Percentiles rank a stretch among this genome's conserved stretches.
These are phyloP conservation scores for Monosporascus sp. DNA, from an alignment of 2,329 filamentous ascomycete species.

Conservation along the genomic window DNA sequence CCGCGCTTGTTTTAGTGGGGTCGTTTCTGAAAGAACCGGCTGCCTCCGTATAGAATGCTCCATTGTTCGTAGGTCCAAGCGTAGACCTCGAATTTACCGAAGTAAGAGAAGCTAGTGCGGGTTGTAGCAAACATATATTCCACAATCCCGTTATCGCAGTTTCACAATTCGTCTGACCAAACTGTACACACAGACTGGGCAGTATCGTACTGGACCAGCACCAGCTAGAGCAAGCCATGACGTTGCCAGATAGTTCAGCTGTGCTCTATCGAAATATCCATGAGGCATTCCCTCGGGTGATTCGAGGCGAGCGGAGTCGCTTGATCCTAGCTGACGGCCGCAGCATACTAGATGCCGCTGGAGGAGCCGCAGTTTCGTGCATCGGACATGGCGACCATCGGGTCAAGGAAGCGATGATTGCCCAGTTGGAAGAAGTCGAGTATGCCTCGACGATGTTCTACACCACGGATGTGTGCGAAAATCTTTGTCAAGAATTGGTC, in stretches of 20 bases:
- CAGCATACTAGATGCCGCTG: constrained; percentile 38
- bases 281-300: constrained; percentile 27
- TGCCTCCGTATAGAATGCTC: too few relatives aligned
- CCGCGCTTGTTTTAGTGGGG: too few relatives aligned
- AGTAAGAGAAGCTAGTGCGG: too few relatives aligned
- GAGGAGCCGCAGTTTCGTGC: constrained; percentile 42
- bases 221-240: not conserved
- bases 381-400: constrained; percentile 38
- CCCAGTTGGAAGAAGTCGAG: constrained; percentile 34
- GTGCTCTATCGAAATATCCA: constrained; percentile 34
- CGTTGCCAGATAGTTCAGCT: constrained; percentile 22
- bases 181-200: too few relatives aligned
- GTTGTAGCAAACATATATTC: too few relatives aligned
- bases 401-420: constrained; percentile 34
- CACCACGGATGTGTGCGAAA: constrained; percentile 15
- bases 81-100: too few relatives aligned
- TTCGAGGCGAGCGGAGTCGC: constrained; percentile 31
- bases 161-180: too few relatives aligned
- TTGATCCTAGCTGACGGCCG: constrained; percentile 35
- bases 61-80: too few relatives aligned
- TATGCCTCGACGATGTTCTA: constrained; percentile 36
- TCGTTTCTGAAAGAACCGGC: too few relatives aligned
- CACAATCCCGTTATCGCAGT: too few relatives aligned
- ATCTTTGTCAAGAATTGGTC: constrained; percentile 23
- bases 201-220: not conserved